phyloP scores from a whole-genome alignment of 805 yeast genomes.

The Cyberlindnera mississippiensis region DNA sequence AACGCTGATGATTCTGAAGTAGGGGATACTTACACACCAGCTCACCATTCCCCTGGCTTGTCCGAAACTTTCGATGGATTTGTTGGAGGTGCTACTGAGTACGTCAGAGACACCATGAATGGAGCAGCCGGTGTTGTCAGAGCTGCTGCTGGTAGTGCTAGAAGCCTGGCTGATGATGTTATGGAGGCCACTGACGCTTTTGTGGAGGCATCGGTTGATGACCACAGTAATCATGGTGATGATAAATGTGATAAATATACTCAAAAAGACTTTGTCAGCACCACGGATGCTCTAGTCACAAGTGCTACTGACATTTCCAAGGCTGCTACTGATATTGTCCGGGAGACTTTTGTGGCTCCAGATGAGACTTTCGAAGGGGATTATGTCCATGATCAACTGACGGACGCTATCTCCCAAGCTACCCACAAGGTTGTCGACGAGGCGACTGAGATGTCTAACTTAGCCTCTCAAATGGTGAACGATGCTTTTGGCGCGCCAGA shows the following conservation, averaged over 20 bases:
- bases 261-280: neutral
- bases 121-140: neutral
- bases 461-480: neutral
- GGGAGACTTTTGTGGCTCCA: conserved; percentile 1
- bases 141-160: conserved; percentile 1
- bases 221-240: neutral
- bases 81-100: neutral
- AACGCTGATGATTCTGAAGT: neutral
- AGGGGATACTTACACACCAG: neutral
- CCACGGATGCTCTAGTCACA: neutral
- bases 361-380: neutral
- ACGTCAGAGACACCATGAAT: neutral
- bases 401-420: neutral
- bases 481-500: conserved; percentile 8
- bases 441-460: neutral
- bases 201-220: conserved; percentile 3
- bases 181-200: conserved; percentile 1
- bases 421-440: neutral
- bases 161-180: neutral
- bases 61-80: neutral
- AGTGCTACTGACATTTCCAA: neutral
- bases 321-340: conserved; percentile 1
- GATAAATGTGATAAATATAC: neutral
- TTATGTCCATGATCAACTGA: neutral
- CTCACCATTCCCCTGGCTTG: neutral